Percentiles rank a stretch among this genome's conserved stretches.
Evolutionary conservation across 2,329 filamentous ascomycete genomes (phyloP).

Genomic region (Microcera coccophila): DNA sequence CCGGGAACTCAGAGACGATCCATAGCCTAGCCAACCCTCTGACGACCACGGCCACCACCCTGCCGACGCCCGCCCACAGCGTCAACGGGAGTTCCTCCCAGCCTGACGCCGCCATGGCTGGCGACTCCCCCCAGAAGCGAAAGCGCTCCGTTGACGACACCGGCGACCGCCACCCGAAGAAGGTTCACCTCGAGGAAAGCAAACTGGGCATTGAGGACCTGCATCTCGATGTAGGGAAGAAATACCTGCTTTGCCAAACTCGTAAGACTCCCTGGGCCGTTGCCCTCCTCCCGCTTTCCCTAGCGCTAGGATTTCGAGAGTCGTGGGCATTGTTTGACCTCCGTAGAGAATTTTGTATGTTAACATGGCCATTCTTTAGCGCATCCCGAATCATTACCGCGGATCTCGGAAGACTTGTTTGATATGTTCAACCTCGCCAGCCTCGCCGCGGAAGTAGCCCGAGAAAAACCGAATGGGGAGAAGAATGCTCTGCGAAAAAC

Average conservation of each 20-base stretch:
- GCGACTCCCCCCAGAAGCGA: slow-evolving; percentile 57
- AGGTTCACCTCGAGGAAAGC: slow-evolving; percentile 58
- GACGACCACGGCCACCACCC: slow-evolving; percentile 48
- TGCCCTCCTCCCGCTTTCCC: slow-evolving; percentile 29
- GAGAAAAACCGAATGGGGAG: slow-evolving; percentile 61
- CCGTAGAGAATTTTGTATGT: slow-evolving; percentile 34
- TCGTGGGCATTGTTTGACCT: slow-evolving; percentile 21
- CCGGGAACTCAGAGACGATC: slow-evolving; percentile 50
- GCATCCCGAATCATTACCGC: slow-evolving; percentile 46
- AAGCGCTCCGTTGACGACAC: slow-evolving; percentile 56
- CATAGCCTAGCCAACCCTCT: slow-evolving; percentile 51
- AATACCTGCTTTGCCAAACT: slow-evolving; percentile 64
- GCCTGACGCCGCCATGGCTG: slow-evolving; percentile 45
- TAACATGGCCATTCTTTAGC: slow-evolving; percentile 46
- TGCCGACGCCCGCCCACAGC: slow-evolving; percentile 61
- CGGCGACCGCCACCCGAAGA: slow-evolving; percentile 57
- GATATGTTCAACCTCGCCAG: slow-evolving; percentile 53
- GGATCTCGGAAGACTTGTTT: slow-evolving; percentile 55
- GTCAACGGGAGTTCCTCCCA: slow-evolving; percentile 53
- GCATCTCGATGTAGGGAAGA: slow-evolving; percentile 62
- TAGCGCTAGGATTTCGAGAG: slow-evolving; percentile 24
- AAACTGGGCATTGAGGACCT: slow-evolving; percentile 61
- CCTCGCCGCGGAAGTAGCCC: slow-evolving; percentile 59
- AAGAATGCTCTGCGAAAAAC: slow-evolving; percentile 65
- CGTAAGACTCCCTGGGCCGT: slow-evolving; percentile 60